Evolutionary conservation across 768 basidiomycete species (phyloP), one percentile per base, ranked within the genome.

Genomic region (Dentipellis sp.): DNA sequence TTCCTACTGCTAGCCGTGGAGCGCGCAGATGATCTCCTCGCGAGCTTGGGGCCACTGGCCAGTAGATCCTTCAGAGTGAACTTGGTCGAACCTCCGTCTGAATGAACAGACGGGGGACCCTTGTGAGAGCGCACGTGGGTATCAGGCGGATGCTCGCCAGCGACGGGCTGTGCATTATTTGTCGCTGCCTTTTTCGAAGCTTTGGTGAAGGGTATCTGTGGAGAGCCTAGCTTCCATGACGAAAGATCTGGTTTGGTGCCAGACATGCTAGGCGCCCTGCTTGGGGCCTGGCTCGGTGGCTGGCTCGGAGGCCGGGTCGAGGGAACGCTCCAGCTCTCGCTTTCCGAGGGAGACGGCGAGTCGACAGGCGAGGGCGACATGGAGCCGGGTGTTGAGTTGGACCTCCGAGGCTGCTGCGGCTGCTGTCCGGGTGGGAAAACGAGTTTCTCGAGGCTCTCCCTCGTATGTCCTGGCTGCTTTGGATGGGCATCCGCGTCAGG

Each of bases 51-150:
- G 0, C 81, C 84, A 48, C 73, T 75, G 21, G 75, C 75, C 57
- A 94, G 78, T 23, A 97, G 78, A 67, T 94, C 80, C 78, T 88
- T 94, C 64, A 97, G 79, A 42, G 78, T 88, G 72, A 94, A 94
- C 70, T 83, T 88, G 66, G 88, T 85, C 48, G 74, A 74, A 38
- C 79, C 75, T 5, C 73, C 74, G 45, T 82, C 80, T 55, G 84
- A 81, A 14, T 71, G 79, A 73, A 68, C 78, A 69, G 61, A 84
- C 56, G 65, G 79, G 69, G 59, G 56, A 8, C 55, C 55, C 37
- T 58, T 56, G 73, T 56, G 54, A 6, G 29, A 6, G 29, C 3
- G 29, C 76, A 23, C 22, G 19, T 22, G 48, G 21, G 48, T 50
- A 22, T 65, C 60, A 17, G 42, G 8, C n/a, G n/a, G n/a, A 9